Base-by-base conservation (phyloP, 2,329 filamentous ascomycete species). In the Alternaria ventricosa region DNA sequence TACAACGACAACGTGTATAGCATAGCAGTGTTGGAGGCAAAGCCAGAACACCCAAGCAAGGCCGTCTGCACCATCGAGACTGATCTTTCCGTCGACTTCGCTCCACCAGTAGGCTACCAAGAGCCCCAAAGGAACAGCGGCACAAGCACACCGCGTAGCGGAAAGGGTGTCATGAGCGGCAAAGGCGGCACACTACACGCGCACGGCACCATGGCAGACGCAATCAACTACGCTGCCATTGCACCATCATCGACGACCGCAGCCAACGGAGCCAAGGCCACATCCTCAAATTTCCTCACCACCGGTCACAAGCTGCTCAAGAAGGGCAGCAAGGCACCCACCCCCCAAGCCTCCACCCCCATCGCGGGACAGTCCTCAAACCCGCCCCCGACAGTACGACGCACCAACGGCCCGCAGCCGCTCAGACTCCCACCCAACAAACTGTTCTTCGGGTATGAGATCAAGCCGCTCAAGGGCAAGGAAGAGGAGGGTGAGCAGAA, bases 1-100 rank as follows among this genome's bases (percentile, higher is more conserved):
- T 99, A 99, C 84, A 99, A 99, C 80, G 94, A 98, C 77, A 92
- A 94, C 65, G 86, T 94, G 10, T 99, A 96, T 82, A 91, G 96
- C 67, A 93, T 99, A 77, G 94, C 93, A 3, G 96, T 99, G 2
- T 83, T 98, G 13, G 95, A 98, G 76, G 93, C 96, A 43, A 97
- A 97, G 81, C 96, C 96, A 2, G 89, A 92, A 69, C 88, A 91
- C 2, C 92, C 92, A 72, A 94, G 93, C 85, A 91, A 92, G 63
- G 94, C 88, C 5, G 87, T 99, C 58, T 94, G 94, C 74, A 96
- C 97, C 81, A 90, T 97, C 59, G 96, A 99, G 82, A 99, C 96
- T 0, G 96, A 99, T 83, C 87, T 99, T 12, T 93, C 93, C 60
- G 96, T 99, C 66, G 96, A 99, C 75, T 99, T 99, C 78, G 96